Percentiles rank a stretch among this genome's conserved stretches.
These are phyloP conservation scores for Ananas comosus DNA, from an alignment of 176 grass and related monocot genomes.

Conservation along the genomic window DNA sequence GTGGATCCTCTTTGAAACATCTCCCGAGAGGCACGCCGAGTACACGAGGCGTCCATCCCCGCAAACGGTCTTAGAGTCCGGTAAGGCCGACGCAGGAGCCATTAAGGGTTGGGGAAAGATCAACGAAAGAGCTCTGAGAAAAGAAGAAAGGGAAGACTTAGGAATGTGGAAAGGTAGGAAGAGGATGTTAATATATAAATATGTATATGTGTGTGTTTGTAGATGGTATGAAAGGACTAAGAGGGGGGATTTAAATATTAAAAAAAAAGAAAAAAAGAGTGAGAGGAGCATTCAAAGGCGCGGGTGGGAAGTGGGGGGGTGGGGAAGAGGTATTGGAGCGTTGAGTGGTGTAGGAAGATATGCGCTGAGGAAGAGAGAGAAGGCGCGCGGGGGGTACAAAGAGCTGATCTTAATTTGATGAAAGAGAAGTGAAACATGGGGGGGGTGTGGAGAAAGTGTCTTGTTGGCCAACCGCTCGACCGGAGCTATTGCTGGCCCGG, in stretches of 20 bases:
- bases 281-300: slow-evolving; percentile 37
- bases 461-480: too few species aligned
- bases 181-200: neutral
- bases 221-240: neutral
- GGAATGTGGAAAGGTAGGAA: too few species aligned
- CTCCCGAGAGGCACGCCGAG: slow-evolving; percentile 48
- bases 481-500: too few species aligned
- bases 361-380: neutral
- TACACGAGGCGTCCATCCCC: slow-evolving; percentile 72
- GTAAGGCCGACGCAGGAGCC: slow-evolving; percentile 9
- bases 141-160: too few species aligned
- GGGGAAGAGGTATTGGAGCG: slow-evolving; percentile 3
- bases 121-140: neutral
- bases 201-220: too few species aligned
- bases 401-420: neutral
- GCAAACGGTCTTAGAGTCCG: slow-evolving; percentile 45
- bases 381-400: neutral
- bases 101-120: neutral
- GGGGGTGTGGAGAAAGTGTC: slow-evolving; percentile 2
- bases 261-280: slow-evolving; percentile 3
- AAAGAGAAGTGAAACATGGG: slow-evolving; percentile 9
- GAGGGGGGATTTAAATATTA: neutral
- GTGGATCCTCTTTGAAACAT: slow-evolving; percentile 68
- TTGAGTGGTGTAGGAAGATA: slow-evolving; percentile 7
- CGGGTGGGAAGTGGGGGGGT: neutral